Percentiles rank a stretch among this genome's conserved stretches.
Conservation (phyloP, 2,329 filamentous ascomycete genomes). For the Grosmannia huntii region DNA sequence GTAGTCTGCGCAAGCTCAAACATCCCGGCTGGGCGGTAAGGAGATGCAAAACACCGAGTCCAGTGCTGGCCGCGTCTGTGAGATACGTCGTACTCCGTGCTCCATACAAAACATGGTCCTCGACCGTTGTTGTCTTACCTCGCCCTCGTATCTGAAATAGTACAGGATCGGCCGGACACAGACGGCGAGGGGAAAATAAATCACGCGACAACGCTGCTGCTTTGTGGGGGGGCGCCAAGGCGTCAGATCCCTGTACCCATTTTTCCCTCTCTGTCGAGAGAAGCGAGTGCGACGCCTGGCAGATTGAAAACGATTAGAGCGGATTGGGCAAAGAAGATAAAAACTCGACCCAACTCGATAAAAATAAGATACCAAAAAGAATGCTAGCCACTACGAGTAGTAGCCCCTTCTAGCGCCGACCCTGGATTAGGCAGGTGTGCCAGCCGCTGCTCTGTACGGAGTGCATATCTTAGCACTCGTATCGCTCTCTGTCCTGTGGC, state of each 20-base stretch:
- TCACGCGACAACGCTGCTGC: not conserved
- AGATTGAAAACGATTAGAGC: too few relatives aligned
- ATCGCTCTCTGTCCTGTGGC: too few relatives aligned
- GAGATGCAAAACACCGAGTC: not conserved
- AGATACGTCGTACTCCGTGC: too few relatives aligned
- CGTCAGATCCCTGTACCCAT: not conserved
- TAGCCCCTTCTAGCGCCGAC: not conserved
- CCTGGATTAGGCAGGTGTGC: not conserved
- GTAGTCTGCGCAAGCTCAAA: not conserved
- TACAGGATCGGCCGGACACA: too few relatives aligned
- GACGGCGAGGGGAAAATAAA: not conserved
- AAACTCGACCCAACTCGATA: too few relatives aligned
- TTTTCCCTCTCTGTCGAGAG: not conserved
- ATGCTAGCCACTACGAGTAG: not conserved
- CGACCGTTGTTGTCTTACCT: too few relatives aligned
- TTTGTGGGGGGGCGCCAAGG: not conserved
- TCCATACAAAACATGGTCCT: too few relatives aligned
- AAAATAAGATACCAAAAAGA: too few relatives aligned
- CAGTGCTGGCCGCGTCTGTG: not conserved
- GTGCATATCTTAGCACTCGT: too few relatives aligned
- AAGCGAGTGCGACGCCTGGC: not conserved
- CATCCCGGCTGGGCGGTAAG: not conserved
- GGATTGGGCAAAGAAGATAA: too few relatives aligned
- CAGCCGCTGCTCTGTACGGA: too few relatives aligned
- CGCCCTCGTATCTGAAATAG: too few relatives aligned